Evolutionary conservation across 306 rosid genomes (phyloP), one percentile per base, ranked within the genome.

Genomic region (Pyrus pyrifolia): DNA sequence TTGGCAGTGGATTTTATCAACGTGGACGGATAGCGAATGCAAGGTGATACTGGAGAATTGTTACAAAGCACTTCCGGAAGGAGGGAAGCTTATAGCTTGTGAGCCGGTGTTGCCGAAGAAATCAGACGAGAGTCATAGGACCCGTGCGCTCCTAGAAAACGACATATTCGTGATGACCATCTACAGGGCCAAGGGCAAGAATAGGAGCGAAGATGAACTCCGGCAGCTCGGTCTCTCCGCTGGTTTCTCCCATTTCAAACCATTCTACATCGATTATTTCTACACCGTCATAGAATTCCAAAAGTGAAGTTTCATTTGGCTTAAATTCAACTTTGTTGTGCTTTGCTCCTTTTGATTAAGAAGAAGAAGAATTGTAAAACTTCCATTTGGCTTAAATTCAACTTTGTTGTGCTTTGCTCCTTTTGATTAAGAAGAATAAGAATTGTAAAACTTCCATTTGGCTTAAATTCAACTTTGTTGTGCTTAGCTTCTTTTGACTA

Each of bases 101-200:
- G 97, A 92, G 87, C 98, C 98, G 4, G 89, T 89, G 73, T 27
- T 95, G 71, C 98, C 96, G 3, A 86, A 88, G 65, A 30, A 89
- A 61, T 75, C 98, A 0, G 98, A 95, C 21, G 95, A 85, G 4
- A 90, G 96, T 13, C 95, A 80, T 18, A 78, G 93, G 73, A 92
- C 97, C 1, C 89, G 97, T 30, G 92, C 93, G 4, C 87, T 89
- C 18, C 85, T 95, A 5, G 92, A 85, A 58, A 93, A 82, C 5
- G 98, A 94, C 90, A 81, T 94, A 40, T 92, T 92, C 38, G 96
- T 92, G 44, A 94, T 94, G 97, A 89, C 97, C 10, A 85, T 90
- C 58, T 94, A 92, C 35, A 80, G 90, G 71, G 82, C 96, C 51
- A 92, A 92, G 66, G 96, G 97, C 21, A 92, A 89, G 83, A 96